Conservation (phyloP, 139 green algal genomes). For the Chlorella vulgaris region DNA sequence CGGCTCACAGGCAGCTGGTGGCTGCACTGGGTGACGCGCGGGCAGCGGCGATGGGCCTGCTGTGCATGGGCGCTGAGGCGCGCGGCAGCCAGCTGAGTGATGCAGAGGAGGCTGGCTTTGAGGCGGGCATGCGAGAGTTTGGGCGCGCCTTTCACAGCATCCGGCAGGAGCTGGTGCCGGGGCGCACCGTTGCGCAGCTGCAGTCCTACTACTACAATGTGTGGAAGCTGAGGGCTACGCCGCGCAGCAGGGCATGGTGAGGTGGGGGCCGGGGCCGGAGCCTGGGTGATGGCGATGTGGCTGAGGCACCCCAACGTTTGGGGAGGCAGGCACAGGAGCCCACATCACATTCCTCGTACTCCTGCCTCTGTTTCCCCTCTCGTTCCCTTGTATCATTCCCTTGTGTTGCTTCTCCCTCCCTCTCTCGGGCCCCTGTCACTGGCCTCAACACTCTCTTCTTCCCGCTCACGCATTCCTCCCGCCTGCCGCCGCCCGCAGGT, state of each 20-base stretch:
- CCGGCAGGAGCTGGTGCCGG: conserved; percentile 19
- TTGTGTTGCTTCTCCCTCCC: not conserved
- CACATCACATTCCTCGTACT: no score
- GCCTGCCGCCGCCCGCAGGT: no score
- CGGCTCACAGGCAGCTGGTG: not conserved
- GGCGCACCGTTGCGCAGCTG: conserved; percentile 14
- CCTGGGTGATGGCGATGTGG: no score
- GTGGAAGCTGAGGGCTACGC: conserved; percentile 36
- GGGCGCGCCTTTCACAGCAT: conserved; percentile 41
- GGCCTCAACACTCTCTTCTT: no score
- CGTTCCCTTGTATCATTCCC: no score
- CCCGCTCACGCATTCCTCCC: no score
- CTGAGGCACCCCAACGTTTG: no score
- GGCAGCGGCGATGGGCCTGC: conserved; percentile 20
- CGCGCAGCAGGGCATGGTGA: conserved; percentile 26
- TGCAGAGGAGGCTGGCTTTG: conserved; percentile 28
- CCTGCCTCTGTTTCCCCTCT: no score
- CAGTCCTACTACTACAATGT: conserved; percentile 45
- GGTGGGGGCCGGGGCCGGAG: not conserved
- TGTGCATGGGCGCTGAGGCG: conserved; percentile 25
- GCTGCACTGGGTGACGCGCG: not conserved
- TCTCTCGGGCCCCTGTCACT: no score
- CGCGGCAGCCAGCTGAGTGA: not conserved
- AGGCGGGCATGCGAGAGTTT: conserved; percentile 35
- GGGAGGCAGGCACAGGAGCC: no score